Evolutionary conservation across 78 protist genomes (phyloP).

Genomic region (Acrasis kona): DNA sequence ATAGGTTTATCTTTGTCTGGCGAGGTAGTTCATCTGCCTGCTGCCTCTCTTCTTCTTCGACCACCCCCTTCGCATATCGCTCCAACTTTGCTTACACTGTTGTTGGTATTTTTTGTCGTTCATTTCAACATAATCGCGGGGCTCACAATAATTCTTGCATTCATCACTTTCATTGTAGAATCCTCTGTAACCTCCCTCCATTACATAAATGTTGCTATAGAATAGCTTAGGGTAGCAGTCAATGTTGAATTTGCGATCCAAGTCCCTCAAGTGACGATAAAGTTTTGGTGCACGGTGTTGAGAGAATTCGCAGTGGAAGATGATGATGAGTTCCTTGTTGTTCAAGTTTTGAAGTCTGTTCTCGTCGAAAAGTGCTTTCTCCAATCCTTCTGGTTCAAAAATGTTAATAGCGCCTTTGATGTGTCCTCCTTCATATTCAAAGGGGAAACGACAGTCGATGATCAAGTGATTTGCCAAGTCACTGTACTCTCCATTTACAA

Average conservation of each 20-base stretch:
- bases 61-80: no score
- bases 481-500: neutral
- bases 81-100: no score
- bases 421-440: conserved; percentile 68
- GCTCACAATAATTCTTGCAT: no score
- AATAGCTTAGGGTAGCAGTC: conserved; percentile 40
- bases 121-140: no score
- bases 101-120: no score
- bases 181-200: conserved; percentile 52
- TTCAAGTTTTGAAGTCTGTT: no score
- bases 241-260: conserved; percentile 31
- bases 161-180: no score
- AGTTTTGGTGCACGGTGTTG: conserved; percentile 52
- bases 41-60: no score
- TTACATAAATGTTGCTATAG: conserved; percentile 47
- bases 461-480: neutral
- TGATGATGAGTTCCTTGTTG: conserved; percentile 19
- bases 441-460: conserved; percentile 55
- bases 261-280: conserved; percentile 21
- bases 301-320: conserved; percentile 72
- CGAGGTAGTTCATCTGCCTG: no score
- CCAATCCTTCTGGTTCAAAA: neutral
- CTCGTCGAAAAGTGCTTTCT: conserved; percentile 20
- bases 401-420: conserved; percentile 53
- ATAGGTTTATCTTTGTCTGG: no score